Evolutionary conservation across 2,329 filamentous ascomycete genomes (phyloP).

Genomic region (Colletotrichum caudatum): DNA sequence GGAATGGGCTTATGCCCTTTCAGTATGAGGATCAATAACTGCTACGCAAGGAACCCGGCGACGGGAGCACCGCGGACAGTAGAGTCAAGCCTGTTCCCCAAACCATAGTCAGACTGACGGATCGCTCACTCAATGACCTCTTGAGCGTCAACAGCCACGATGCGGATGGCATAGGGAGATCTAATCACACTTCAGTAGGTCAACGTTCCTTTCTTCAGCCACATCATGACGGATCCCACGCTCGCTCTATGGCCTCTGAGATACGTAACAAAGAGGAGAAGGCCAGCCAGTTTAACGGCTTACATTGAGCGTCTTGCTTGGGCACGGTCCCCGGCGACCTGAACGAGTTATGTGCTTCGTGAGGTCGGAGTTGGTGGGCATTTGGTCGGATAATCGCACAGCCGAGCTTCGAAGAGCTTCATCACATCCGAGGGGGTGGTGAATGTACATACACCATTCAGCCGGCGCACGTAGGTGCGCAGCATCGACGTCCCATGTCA

Average conservation of each 20-base stretch:
- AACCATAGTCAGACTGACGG: neutral
- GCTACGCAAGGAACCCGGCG: neutral
- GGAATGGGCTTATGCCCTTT: neutral
- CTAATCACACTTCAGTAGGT: too few relatives aligned
- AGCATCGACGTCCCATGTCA: too few relatives aligned
- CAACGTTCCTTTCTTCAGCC: neutral
- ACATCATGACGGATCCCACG: neutral
- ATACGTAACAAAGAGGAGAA: neutral
- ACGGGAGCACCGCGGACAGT: neutral
- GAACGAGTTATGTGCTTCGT: neutral
- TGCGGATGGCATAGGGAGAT: neutral
- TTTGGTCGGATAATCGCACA: neutral
- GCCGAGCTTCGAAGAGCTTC: neutral
- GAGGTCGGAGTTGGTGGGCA: neutral
- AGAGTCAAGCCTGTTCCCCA: too few relatives aligned
- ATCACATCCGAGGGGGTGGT: too few relatives aligned
- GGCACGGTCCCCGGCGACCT: neutral
- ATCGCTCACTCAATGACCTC: neutral
- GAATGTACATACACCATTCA: neutral
- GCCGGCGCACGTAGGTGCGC: neutral
- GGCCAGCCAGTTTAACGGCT: neutral
- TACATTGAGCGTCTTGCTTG: constrained; percentile 1
- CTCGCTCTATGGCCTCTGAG: neutral
- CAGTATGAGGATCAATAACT: neutral
- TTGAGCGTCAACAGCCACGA: neutral